Conservation (phyloP, 192 early-diverging fungal species). For the Podila minutissima region DNA sequence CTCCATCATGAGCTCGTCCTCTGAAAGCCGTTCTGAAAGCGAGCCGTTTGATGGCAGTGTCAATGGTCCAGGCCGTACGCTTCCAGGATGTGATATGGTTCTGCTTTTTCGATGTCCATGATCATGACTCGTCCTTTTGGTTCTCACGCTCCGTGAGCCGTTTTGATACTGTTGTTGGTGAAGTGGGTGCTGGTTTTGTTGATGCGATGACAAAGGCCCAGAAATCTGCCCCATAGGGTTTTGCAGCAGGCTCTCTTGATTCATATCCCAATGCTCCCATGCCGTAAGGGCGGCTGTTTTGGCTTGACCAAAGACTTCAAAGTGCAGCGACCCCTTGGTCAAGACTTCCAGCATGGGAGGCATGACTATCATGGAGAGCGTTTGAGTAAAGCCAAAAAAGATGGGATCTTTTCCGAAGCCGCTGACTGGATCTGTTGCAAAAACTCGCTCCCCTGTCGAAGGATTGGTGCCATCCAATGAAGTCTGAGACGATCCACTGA, state of each 20-base stretch:
- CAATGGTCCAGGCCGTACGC: slow-evolving; percentile 1
- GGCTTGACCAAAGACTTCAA: slow-evolving; percentile 66
- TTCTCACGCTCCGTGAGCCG: neutral
- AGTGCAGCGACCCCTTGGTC: slow-evolving; percentile 38
- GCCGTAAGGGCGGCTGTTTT: slow-evolving; percentile 29
- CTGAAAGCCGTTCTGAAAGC: slow-evolving; percentile 54
- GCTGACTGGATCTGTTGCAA: slow-evolving; percentile 65
- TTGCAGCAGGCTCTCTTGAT: slow-evolving; percentile 48
- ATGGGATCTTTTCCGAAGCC: slow-evolving; percentile 65
- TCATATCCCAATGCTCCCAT: slow-evolving; percentile 65
- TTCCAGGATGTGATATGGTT: neutral
- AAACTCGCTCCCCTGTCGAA: slow-evolving; percentile 42
- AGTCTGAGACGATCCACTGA: slow-evolving; percentile 49
- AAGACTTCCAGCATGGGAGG: slow-evolving; percentile 50
- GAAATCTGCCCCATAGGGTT: neutral
- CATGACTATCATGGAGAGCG: slow-evolving; percentile 53
- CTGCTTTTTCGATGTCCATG: neutral
- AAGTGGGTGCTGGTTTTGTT: neutral
- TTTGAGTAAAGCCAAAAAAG: slow-evolving; percentile 62
- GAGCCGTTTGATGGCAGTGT: neutral
- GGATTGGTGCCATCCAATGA: neutral
- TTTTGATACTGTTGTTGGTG: neutral
- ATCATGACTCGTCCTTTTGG: neutral
- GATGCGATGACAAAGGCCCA: neutral
- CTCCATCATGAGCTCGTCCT: slow-evolving; percentile 75